A percentile compares a stretch with the other conserved stretches of the same genome.
phyloP scores from a whole-genome alignment of 2,329 filamentous ascomycete genomes.

The Hypoxylon sp. region DNA sequence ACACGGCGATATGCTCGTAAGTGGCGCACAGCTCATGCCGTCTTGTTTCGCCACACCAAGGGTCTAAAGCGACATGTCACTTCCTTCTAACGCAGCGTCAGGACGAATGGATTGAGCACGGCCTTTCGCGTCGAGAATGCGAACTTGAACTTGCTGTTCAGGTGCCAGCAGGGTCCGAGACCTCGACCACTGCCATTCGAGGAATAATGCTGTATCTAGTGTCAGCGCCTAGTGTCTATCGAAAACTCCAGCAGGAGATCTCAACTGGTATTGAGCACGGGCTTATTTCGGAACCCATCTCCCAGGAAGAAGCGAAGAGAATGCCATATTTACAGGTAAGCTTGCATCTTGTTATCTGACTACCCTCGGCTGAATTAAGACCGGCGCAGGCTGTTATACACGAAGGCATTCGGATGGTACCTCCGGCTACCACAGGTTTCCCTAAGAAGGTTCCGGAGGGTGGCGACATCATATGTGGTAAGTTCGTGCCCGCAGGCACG shows the following conservation, averaged over 20 bases:
- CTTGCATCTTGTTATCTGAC: not conserved
- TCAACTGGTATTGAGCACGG: conserved; percentile 30
- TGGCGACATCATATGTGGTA: conserved; percentile 42
- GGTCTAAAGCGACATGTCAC: not conserved
- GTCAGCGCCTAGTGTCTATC: conserved; percentile 37
- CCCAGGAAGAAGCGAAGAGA: conserved; percentile 40
- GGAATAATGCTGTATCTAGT: conserved; percentile 41
- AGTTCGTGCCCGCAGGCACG: conserved; percentile 44
- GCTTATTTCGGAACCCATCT: conserved; percentile 44
- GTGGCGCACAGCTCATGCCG: conserved; percentile 3
- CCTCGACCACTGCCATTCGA: conserved; percentile 41
- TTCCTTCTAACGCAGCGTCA: conserved; percentile 16
- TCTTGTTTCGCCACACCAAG: not conserved
- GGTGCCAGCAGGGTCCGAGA: conserved; percentile 44
- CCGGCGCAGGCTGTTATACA: conserved; percentile 42
- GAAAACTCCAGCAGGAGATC: conserved; percentile 41
- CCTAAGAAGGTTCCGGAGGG: conserved; percentile 44
- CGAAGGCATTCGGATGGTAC: conserved; percentile 46
- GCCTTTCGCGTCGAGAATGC: conserved; percentile 43
- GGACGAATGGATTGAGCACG: conserved; percentile 46
- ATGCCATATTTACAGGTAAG: conserved; percentile 46
- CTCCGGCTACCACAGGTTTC: conserved; percentile 40
- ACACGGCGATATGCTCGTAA: conserved; percentile 42
- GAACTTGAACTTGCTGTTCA: conserved; percentile 45
- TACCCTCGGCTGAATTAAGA: not conserved